Evolutionary conservation across 2,329 filamentous ascomycete genomes (phyloP), one percentile per base, ranked within the genome.

Genomic region (Conoideocrella luteorostrata): DNA sequence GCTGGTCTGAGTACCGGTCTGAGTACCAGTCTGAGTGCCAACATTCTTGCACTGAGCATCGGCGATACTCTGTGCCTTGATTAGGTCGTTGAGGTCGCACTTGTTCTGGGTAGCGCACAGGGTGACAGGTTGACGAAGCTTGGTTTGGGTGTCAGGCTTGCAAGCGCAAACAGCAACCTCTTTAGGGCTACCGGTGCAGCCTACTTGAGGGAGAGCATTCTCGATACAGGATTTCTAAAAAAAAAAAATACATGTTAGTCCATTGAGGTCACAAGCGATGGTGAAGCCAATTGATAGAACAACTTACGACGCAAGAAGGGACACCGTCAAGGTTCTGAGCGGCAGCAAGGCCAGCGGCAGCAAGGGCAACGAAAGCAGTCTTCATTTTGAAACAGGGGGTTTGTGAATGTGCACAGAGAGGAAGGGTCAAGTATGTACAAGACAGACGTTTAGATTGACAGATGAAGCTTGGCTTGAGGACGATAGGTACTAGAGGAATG

Each of bases 291-390:
- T 17, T 24, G 5, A 18, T n/a, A n/a, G 17, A 12, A 11, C 18
- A 33, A 61, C 67, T 49, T 64, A 72, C 68, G 52, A 67, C 65
- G 50, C 69, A 71, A 5, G 52, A 15, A 37, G 67, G 63, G 44
- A 64, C 50, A 29, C 56, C 61, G 21, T 47, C 32, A 39, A 69
- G 56, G 51, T 64, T 50, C 54, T 70, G 66, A 24, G 66, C 67
- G 39, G 60, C 58, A 33, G 58, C 65, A 29, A 69, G 47, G 56
- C 65, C 57, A 39, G 56, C 59, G 30, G 54, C 51, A 45, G 58
- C 61, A 40, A 64, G 47, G 42, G 64, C 41, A 24, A 64, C 46
- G 45, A 64, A 48, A 32, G 59, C 41, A 51, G 57, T 50, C 67
- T 70, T 71, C 68, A 71, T 71, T 17, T 52, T 69, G 59, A 49